phyloP scores from a whole-genome alignment of 129 eudicot genomes.

The sunflower (Helianthus annuus) region HanXRQr2.0-SUNRISE NC_035438.2:145613277-145613776 shows the following conservation, averaged over 20 bases:
- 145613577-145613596: conserved; percentile 50
- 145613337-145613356: too few relatives aligned
- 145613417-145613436: conserved; percentile 34
- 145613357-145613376: too few relatives aligned
- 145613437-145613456: too few relatives aligned
- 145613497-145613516: conserved; percentile 70
- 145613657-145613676: conserved; percentile 58
- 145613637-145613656: conserved; percentile 42
- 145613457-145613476: too few relatives aligned
- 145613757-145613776: conserved; percentile 38
- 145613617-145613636: conserved; percentile 18
- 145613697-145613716: conserved; percentile 47
- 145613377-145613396: too few relatives aligned
- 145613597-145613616: conserved; percentile 55
- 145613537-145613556: conserved; percentile 76
- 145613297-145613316: too few relatives aligned
- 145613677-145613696: conserved; percentile 48
- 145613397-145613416: too few relatives aligned
- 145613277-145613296: too few relatives aligned
- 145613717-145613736: conserved; percentile 66
- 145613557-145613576: conserved; percentile 26
- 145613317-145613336: too few relatives aligned
- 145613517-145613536: conserved; percentile 90
- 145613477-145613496: conserved; percentile 35
- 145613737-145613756: conserved; percentile 64